phyloP scores from a whole-genome alignment of 2,329 filamentous ascomycete genomes.

The Sporothrix schenckii region DNA sequence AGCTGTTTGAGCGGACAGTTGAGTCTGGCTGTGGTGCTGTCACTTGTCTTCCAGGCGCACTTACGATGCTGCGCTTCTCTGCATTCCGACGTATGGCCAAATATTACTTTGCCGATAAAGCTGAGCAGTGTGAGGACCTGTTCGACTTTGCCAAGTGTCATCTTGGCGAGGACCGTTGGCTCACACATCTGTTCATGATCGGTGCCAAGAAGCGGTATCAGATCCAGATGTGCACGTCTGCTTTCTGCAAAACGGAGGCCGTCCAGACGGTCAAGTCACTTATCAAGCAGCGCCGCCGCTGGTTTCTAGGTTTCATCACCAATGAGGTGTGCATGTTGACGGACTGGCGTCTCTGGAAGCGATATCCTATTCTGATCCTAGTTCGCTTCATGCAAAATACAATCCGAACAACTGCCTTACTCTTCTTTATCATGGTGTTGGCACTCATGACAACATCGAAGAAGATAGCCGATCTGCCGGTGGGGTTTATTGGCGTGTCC shows the following conservation, averaged over 20 bases:
- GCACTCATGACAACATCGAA: slow-evolving; percentile 84
- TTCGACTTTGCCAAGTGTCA: slow-evolving; percentile 98
- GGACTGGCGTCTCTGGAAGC: slow-evolving; percentile 85
- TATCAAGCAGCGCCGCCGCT: slow-evolving; percentile 90
- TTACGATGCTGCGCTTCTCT: slow-evolving; percentile 94
- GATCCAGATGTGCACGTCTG: slow-evolving; percentile 96
- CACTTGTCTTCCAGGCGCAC: slow-evolving; percentile 90
- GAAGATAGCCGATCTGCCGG: slow-evolving; percentile 74
- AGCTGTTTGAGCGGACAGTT: slow-evolving; percentile 92
- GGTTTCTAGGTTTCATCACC: slow-evolving; percentile 97
- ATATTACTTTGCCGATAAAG: slow-evolving; percentile 97
- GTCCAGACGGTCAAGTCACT: slow-evolving; percentile 85
- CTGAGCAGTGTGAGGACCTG: slow-evolving; percentile 90
- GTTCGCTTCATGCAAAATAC: slow-evolving; percentile 96
- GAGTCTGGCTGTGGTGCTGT: slow-evolving; percentile 93
- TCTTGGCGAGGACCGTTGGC: slow-evolving; percentile 91
- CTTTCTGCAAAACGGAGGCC: slow-evolving; percentile 97
- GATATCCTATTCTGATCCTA: slow-evolving; percentile 82
- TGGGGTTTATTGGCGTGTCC: slow-evolving; percentile 91
- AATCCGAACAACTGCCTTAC: slow-evolving; percentile 86
- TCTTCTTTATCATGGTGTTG: slow-evolving; percentile 92
- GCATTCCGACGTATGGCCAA: slow-evolving; percentile 96
- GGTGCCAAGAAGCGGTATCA: slow-evolving; percentile 90
- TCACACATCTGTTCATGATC: slow-evolving; percentile 99
- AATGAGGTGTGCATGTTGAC: slow-evolving; percentile 99